Conservation (phyloP, 2,329 filamentous ascomycete genomes). For the Apiospora rasikravindrae region DNA sequence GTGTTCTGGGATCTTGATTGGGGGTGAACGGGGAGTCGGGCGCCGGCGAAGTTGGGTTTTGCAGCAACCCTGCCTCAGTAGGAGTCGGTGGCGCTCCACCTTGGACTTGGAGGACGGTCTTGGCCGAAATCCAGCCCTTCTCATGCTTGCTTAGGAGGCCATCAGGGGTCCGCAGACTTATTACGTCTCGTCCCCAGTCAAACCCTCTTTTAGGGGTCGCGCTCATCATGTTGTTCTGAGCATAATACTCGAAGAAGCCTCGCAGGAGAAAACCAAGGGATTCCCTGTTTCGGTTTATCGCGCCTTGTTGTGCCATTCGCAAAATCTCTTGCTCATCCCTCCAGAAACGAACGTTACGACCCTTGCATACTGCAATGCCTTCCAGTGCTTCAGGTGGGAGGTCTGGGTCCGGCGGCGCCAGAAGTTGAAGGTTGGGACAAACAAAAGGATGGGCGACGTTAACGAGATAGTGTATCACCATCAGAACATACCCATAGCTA, state of each 20-base stretch:
- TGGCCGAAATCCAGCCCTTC: slow-evolving; percentile 88
- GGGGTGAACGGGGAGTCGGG: slow-evolving; percentile 27
- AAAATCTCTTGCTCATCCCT: slow-evolving; percentile 73
- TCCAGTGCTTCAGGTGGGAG: slow-evolving; percentile 45
- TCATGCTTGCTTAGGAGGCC: slow-evolving; percentile 75
- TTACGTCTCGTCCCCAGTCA: slow-evolving; percentile 79
- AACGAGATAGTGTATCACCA: slow-evolving; percentile 89
- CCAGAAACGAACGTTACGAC: slow-evolving; percentile 78
- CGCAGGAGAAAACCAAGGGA: slow-evolving; percentile 73
- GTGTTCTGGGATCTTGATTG: slow-evolving; percentile 22
- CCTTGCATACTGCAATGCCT: slow-evolving; percentile 59
- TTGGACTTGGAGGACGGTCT: slow-evolving; percentile 66
- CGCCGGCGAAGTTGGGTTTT: slow-evolving; percentile 26
- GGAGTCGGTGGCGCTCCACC: slow-evolving; percentile 36
- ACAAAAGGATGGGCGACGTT: slow-evolving; percentile 83
- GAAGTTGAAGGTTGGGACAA: slow-evolving; percentile 78
- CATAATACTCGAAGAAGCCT: slow-evolving; percentile 90
- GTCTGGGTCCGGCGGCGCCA: slow-evolving; percentile 45
- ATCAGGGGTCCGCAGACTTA: slow-evolving; percentile 75
- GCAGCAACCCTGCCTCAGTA: slow-evolving; percentile 25
- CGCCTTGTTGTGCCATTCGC: slow-evolving; percentile 59
- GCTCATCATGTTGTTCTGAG: slow-evolving; percentile 62
- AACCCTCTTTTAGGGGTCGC: slow-evolving; percentile 64
- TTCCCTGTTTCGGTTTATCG: slow-evolving; percentile 72
- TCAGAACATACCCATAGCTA: slow-evolving; percentile 89